A percentile compares a stretch with the other conserved stretches of the same genome.
phyloP scores from a whole-genome alignment of 805 yeast species.

The Zygotorulaspora chibaensis region DNA sequence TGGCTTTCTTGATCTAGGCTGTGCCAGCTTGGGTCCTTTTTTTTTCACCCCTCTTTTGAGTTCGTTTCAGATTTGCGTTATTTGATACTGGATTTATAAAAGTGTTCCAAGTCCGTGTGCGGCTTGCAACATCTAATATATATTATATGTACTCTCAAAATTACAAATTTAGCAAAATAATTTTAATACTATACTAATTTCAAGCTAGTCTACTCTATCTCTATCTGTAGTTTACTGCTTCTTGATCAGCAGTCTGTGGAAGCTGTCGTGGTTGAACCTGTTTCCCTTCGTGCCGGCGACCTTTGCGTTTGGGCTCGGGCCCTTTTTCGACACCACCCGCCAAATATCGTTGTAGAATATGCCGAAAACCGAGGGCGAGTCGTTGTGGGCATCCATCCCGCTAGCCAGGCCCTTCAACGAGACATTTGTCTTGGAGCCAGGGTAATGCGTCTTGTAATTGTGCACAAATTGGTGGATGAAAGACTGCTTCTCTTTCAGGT shows the following conservation, averaged over 20 bases:
- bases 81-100: slow-evolving; percentile 1
- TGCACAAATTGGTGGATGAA: slow-evolving; percentile 27
- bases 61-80: not conserved
- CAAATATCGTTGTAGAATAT: slow-evolving; percentile 33
- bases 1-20: slow-evolving; percentile 25
- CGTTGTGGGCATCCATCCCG: slow-evolving; percentile 22
- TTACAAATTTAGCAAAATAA: not conserved
- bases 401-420: slow-evolving; percentile 25
- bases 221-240: not conserved
- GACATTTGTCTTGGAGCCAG: slow-evolving; percentile 31
- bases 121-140: not conserved
- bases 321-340: slow-evolving; percentile 3
- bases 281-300: not conserved
- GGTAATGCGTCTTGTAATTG: slow-evolving; percentile 27
- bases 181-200: not conserved
- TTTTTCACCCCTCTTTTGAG: not conserved
- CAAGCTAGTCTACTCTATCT: not conserved
- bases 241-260: slow-evolving; percentile 6
- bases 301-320: not conserved
- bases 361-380: slow-evolving; percentile 33
- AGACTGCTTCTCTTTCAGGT: slow-evolving; percentile 22
- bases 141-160: slow-evolving; percentile 2
- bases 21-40: not conserved
- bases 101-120: not conserved
- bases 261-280: slow-evolving; percentile 10